Base-by-base conservation (phyloP, 2,329 filamentous ascomycete species). In the Ophiostoma novo-ulmi region DNA sequence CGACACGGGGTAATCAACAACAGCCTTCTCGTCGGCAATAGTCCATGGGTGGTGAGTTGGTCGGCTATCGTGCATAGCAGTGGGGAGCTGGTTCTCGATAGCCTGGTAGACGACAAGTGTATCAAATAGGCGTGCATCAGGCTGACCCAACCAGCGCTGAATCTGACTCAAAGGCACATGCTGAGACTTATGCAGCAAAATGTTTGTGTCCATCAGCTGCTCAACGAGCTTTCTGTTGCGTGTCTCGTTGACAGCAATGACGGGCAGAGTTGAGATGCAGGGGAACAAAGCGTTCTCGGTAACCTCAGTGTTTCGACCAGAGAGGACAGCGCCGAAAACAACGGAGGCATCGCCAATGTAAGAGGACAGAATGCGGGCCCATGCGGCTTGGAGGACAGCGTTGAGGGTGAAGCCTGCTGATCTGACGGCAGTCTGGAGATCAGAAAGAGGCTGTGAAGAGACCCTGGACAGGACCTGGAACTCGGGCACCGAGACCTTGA, bases 31-130 rank as follows among this genome's bases (percentile, higher is more conserved):
- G 20, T 87, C 81, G 0, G 87, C 73, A 0, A 91, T 73, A 7
- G 81, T 81, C 90, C 91, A 96, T 0, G 83, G 80, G 3, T 76
- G 80, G 3, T 76, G 63, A 5, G 41, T 48, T 8, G 36, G 63
- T 20, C 26, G 52, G 63, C 36, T 65, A 11, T 20, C 35, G 11
- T 1, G 69, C 10, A 17, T 22, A 39, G 3, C 58, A 14, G n/a
- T 22, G 63, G 0, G 22, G 8, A 31, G 14, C 22, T 48, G 13
- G 52, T 10, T 55, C 69, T 80, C 74, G 71, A 82, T 76, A 74
- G 91, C 92, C 76, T 97, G 94, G 76, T 93, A 94, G 0, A 92
- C 90, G 72, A 97, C 87, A 1, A 97, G 82, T 0, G 93, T 94
- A 76, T 97, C 93, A 75, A 97, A 97, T 0, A 95, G 82, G 0